Conservation (phyloP, 352 stramenopile genomes). For the Phytopythium sindhum region DNA sequence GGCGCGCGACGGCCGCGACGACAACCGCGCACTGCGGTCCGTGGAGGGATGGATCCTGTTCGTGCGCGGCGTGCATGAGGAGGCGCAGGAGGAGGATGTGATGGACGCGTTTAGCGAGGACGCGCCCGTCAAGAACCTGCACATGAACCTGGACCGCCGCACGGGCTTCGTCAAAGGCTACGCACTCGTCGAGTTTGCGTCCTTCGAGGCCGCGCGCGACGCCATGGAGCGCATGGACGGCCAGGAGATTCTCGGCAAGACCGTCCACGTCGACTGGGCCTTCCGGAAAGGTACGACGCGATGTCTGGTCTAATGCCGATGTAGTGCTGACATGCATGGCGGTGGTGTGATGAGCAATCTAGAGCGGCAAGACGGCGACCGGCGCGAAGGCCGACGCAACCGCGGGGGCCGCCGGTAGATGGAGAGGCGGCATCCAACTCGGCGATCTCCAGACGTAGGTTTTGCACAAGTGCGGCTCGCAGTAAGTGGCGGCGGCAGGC, state of each 20-base stretch:
- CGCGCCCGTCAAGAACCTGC: conserved; percentile 94
- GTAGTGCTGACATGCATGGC: background rate
- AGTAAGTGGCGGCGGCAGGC: background rate
- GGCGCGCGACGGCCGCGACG: conserved; percentile 18
- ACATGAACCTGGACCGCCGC: conserved; percentile 94
- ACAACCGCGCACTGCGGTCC: conserved; percentile 66
- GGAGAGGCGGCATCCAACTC: background rate
- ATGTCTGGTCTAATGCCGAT: too few species aligned
- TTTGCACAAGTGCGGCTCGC: background rate
- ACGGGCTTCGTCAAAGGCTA: conserved; percentile 97
- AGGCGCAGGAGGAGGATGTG: conserved; percentile 96
- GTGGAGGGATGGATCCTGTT: conserved; percentile 98
- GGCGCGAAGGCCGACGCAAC: conserved; percentile 28
- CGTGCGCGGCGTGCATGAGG: conserved; percentile 93
- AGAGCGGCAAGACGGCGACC: conserved; percentile 16
- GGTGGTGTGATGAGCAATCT: background rate
- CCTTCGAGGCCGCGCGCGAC: conserved; percentile 88
- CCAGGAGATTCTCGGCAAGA: conserved; percentile 86
- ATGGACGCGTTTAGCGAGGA: conserved; percentile 94
- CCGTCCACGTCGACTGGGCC: conserved; percentile 93
- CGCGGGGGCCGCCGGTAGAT: conserved; percentile 50
- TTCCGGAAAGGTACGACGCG: conserved; percentile 87
- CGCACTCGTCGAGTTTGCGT: conserved; percentile 92
- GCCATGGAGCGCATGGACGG: conserved; percentile 93
- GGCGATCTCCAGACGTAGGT: background rate